These are phyloP conservation scores for Oryza glaberrima DNA, from an alignment of 176 grass and related monocot species.

Conservation along the genomic window DNA sequence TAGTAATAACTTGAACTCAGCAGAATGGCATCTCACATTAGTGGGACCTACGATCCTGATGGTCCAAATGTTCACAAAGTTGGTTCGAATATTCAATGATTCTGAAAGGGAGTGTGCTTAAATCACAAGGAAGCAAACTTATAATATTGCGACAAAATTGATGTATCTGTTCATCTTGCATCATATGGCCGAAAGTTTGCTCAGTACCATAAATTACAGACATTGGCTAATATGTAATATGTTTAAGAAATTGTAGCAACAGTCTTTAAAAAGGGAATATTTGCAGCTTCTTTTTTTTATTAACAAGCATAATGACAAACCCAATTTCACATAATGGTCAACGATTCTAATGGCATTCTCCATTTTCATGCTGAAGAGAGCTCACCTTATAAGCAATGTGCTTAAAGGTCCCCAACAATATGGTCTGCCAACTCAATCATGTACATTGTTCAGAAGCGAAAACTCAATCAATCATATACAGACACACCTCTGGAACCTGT, in stretches of 20 bases:
- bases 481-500: neutral
- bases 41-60: conserved; percentile 10
- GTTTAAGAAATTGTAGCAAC: conserved; percentile 14
- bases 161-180: conserved; percentile 2
- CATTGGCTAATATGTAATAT: neutral
- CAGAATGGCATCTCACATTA: conserved; percentile 33
- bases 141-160: neutral
- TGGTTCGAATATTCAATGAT: conserved; percentile 24
- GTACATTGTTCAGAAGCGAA: neutral
- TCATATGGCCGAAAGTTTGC: conserved; percentile 4
- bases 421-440: conserved; percentile 25
- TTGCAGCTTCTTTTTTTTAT: neutral
- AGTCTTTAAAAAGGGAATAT: neutral
- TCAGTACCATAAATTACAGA: neutral
- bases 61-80: neutral
- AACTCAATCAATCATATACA: conserved; percentile 24
- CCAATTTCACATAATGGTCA: neutral
- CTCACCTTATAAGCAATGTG: conserved; percentile 36
- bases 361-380: neutral
- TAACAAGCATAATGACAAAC: neutral
- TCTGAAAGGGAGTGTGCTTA: conserved; percentile 21
- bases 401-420: conserved; percentile 23
- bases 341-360: neutral
- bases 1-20: conserved; percentile 30
- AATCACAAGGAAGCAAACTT: conserved; percentile 5